Conservation (phyloP, 176 grass and related monocot genomes). For the Aechmea fasciata region DNA sequence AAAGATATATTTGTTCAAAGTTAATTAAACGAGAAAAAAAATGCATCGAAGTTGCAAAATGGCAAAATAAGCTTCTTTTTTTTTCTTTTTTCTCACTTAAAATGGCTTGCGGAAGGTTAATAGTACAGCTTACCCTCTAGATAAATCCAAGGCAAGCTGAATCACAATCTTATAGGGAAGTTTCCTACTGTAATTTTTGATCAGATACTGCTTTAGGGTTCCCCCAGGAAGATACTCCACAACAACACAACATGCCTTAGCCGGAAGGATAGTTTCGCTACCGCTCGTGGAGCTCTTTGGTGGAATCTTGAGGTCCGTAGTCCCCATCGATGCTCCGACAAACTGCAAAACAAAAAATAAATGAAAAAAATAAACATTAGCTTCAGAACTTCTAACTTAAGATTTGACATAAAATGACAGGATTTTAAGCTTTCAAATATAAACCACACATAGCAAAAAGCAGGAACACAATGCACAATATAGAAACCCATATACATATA, state of each 20-base stretch:
- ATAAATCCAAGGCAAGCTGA: slow-evolving; percentile 83
- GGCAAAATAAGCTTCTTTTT: too few species aligned
- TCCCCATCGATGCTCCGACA: slow-evolving; percentile 90
- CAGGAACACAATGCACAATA: neutral
- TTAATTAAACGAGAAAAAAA: too few species aligned
- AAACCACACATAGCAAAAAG: too few species aligned
- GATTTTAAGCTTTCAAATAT: neutral
- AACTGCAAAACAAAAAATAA: slow-evolving; percentile 40
- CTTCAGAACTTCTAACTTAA: neutral
- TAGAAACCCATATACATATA: neutral
- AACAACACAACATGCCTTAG: slow-evolving; percentile 79
- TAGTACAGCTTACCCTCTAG: slow-evolving; percentile 58
- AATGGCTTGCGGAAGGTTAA: neutral
- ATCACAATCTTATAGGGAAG: slow-evolving; percentile 73
- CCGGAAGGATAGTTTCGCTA: slow-evolving; percentile 38
- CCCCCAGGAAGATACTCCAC: slow-evolving; percentile 87
- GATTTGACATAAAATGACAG: neutral
- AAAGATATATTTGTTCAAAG: too few species aligned
- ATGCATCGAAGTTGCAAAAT: too few species aligned
- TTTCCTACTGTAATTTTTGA: slow-evolving; percentile 55
- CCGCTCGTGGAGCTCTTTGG: slow-evolving; percentile 34
- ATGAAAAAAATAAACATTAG: neutral
- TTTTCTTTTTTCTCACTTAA: neutral
- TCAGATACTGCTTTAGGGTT: slow-evolving; percentile 73
- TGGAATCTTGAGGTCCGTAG: slow-evolving; percentile 69